phyloP scores from a whole-genome alignment of 2,329 filamentous ascomycete genomes.

The Botryotinia narcissicola region DNA sequence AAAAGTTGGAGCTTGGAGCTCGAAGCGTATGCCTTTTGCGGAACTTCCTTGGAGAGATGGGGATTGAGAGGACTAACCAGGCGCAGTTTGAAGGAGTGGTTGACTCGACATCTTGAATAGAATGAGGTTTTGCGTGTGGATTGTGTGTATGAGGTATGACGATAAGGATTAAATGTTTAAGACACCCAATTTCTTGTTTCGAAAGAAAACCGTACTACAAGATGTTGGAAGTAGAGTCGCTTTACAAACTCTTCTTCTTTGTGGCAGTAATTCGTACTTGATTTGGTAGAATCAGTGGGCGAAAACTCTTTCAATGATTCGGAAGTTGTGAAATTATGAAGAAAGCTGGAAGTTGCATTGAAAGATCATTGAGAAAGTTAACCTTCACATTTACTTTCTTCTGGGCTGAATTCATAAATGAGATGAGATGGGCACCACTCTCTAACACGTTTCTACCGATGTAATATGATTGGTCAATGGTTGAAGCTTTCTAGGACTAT shows the following conservation, averaged over 20 bases:
- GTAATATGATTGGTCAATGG: conserved; percentile 11
- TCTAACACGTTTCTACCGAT: conserved; percentile 7
- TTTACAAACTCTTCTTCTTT: not conserved
- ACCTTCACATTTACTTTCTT: not conserved
- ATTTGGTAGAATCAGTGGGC: not conserved
- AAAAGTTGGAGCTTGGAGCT: not conserved
- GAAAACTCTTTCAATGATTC: not conserved
- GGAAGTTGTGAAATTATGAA: not conserved
- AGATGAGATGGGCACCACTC: not conserved
- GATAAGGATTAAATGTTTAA: conserved; percentile 4
- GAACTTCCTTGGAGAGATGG: no score
- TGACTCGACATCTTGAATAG: conserved; percentile 78
- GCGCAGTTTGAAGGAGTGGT: conserved; percentile 90
- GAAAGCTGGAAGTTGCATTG: not conserved
- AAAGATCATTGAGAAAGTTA: not conserved
- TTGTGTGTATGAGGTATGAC: conserved; percentile 10
- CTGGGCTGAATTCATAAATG: not conserved
- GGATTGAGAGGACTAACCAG: conserved; percentile 59
- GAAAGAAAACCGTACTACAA: not conserved
- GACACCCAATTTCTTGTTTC: not conserved
- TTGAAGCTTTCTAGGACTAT: not conserved
- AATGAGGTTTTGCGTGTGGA: not conserved
- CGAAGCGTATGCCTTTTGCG: not conserved
- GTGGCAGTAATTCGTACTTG: not conserved
- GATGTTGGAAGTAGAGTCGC: not conserved